These are phyloP conservation scores for Brassica carinata DNA, from an alignment of 345 rosid genomes.

Conservation along the genomic window DNA sequence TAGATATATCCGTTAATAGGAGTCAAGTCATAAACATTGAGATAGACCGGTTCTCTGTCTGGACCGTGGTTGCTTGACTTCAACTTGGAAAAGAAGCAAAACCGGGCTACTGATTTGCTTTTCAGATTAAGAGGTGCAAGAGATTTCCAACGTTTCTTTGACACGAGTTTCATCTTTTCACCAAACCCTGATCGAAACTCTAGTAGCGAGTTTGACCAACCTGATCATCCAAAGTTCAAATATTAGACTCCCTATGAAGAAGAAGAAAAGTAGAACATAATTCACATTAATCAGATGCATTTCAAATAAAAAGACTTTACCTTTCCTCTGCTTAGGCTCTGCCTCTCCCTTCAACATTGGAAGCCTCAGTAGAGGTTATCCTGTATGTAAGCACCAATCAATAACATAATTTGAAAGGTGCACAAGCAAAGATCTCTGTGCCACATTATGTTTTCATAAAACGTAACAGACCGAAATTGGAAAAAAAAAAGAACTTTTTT, in stretches of 20 bases:
- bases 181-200: conserved; percentile 31
- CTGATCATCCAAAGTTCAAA: conserved; percentile 40
- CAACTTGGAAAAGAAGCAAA: conserved; percentile 71
- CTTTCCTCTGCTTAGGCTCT: conserved; percentile 32
- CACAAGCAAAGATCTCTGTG: conserved; percentile 21
- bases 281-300: background rate
- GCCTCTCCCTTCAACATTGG: conserved; percentile 38
- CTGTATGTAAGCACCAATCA: conserved; percentile 32
- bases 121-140: conserved; percentile 54
- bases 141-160: conserved; percentile 68
- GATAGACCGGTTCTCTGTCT: conserved; percentile 74
- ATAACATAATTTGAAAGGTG: conserved; percentile 13
- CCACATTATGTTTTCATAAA: conserved; percentile 40
- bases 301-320: conserved; percentile 4
- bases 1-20: conserved; percentile 83
- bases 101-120: conserved; percentile 65
- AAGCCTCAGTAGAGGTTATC: conserved; percentile 34
- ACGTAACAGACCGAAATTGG: conserved; percentile 3
- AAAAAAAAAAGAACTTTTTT: background rate
- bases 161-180: conserved; percentile 62
- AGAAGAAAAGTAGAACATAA: background rate
- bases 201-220: conserved; percentile 42
- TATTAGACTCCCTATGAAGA: background rate
- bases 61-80: conserved; percentile 63
- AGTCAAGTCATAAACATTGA: conserved; percentile 94